Evolutionary conservation across 768 basidiomycete species (phyloP), one percentile per base, ranked within the genome.

Genomic region (Kwoniella mangroviensis): DNA sequence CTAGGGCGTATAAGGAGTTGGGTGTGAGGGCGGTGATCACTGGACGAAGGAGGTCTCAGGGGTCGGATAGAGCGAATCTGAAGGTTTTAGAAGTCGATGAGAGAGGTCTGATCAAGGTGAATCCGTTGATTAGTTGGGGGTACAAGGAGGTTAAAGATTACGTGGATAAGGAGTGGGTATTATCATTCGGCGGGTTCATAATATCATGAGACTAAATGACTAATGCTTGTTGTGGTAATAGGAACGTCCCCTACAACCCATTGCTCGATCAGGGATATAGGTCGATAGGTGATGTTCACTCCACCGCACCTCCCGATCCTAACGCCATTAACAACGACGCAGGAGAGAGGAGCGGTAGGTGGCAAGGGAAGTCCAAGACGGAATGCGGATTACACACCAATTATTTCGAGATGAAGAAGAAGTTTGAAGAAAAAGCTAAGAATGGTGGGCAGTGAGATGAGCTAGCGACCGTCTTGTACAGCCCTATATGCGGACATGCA

Each of bases 261-360:
- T 86, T 99, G 4, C 87, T 99, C 51, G 89, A 89, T 69, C 89
- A 93, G 80, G 97, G 97, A 3, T 99, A 98, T 85, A 91, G 90
- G 76, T 94, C 92, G 79, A 89, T 99, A 72, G 97, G 97, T 3
- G 97, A 99, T 84, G 96, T 95, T 92, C 97, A 99, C 84, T 95
- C 93, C 71, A 99, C 97, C 0, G 83, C 82, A n/a, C 61, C 73
- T 15, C 84, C 85, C 11, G 75, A 81, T 42, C 71, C 81, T 11
- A 63, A 67, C 24, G 71, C 78, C 9, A 73, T 75, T 9, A 67
- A 70, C 75, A 90, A 89, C 70, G 92, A 92, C 69, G 84, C 81
- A 0, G 88, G 87, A 4, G 97, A 99, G 84, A 88, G 97, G 26
- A 89, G 91, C 1, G 96, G 96, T 1, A 85, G 97, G 64, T 99